A percentile compares a stretch with the other conserved stretches of the same genome.
Conservation (phyloP, 2,329 filamentous ascomycete species). For the Exutisphaerella laricina region DNA sequence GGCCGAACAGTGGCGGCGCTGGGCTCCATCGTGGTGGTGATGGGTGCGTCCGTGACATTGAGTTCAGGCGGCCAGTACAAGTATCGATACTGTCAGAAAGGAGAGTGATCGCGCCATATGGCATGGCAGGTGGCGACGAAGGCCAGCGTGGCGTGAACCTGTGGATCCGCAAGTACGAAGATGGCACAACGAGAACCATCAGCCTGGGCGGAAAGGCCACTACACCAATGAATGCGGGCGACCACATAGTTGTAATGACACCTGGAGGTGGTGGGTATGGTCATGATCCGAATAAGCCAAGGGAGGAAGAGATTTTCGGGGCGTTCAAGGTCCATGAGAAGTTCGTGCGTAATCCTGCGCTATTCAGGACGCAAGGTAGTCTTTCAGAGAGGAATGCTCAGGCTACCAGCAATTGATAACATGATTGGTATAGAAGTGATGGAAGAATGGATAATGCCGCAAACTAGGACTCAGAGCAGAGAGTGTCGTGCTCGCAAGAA, state of each 20-base stretch:
- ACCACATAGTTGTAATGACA: constrained; percentile 71
- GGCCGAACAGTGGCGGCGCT: constrained; percentile 30
- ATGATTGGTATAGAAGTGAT: constrained; percentile 1
- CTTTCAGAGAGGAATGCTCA: constrained; percentile 11
- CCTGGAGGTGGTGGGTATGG: constrained; percentile 78
- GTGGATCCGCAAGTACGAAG: constrained; percentile 25
- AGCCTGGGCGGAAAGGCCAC: constrained; percentile 49
- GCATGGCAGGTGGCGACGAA: constrained; percentile 31
- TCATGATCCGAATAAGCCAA: constrained; percentile 51
- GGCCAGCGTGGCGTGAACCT: constrained; percentile 30
- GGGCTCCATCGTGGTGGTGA: constrained; percentile 31
- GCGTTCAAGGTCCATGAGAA: constrained; percentile 9
- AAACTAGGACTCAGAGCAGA: too few relatives aligned
- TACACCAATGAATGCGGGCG: constrained; percentile 66
- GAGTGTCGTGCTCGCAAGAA: too few relatives aligned
- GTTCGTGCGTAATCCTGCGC: constrained; percentile 5
- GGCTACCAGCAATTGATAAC: constrained; percentile 7
- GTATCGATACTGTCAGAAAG: constrained; percentile 32
- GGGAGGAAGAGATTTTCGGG: constrained; percentile 29
- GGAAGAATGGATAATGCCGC: neutral
- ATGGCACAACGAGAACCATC: constrained; percentile 19
- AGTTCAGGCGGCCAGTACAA: constrained; percentile 28
- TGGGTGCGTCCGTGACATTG: constrained; percentile 30
- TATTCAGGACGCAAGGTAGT: constrained; percentile 10
- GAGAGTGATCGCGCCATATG: constrained; percentile 32